These are phyloP conservation scores for Fusarium floridanum DNA, from an alignment of 2,329 filamentous ascomycete species.

Conservation along the genomic window DNA sequence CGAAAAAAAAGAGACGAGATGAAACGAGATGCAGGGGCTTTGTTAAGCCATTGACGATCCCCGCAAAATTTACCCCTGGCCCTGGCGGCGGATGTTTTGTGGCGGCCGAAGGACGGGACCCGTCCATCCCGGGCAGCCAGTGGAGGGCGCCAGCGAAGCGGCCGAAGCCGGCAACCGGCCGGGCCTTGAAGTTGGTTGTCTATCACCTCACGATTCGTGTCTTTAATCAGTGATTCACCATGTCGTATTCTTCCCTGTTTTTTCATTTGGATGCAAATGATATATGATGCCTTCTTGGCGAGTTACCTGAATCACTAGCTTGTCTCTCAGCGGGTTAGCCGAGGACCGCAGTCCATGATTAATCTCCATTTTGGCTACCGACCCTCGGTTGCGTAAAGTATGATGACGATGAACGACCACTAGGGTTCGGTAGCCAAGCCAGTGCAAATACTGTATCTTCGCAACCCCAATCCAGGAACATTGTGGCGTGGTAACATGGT, in stretches of 20 bases:
- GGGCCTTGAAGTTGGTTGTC: background rate
- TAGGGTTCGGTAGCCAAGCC: background rate
- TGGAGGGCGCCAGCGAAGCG: slow-evolving; percentile 11
- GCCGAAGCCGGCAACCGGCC: slow-evolving; percentile 6
- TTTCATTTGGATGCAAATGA: background rate
- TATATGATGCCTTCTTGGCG: background rate
- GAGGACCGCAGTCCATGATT: background rate
- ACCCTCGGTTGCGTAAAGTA: background rate
- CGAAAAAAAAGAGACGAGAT: slow-evolving; percentile 18
- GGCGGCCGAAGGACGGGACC: slow-evolving; percentile 5
- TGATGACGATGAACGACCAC: background rate
- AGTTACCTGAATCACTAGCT: background rate
- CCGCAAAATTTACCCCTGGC: slow-evolving; percentile 32
- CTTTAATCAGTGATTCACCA: background rate
- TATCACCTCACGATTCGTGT: background rate
- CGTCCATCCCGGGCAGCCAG: slow-evolving; percentile 5
- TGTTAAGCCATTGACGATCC: slow-evolving; percentile 9
- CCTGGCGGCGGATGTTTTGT: slow-evolving; percentile 10
- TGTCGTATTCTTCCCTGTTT: background rate
- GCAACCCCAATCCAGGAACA: background rate
- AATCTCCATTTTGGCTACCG: background rate
- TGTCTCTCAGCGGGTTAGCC: background rate
- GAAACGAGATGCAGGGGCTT: slow-evolving; percentile 10
- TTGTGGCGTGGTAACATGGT: background rate
- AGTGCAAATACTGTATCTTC: background rate